phyloP scores from a whole-genome alignment of 78 protist species.

The Mastigamoeba balamuthi region DNA sequence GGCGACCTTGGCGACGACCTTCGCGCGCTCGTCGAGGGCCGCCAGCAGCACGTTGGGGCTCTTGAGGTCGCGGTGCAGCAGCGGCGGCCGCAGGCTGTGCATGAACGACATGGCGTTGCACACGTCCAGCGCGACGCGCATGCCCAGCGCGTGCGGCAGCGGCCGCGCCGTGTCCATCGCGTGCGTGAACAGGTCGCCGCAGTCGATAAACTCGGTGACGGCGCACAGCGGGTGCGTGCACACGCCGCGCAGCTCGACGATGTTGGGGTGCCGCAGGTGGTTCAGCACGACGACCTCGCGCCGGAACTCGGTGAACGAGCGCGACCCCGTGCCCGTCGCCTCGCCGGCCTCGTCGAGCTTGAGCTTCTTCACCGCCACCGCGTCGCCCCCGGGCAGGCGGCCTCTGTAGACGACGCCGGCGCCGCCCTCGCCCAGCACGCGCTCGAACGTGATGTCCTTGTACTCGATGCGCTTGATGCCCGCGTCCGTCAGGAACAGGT shows the following conservation, averaged over 20 bases:
- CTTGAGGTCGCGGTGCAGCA: constrained; percentile 45
- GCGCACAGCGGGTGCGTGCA: constrained; percentile 46
- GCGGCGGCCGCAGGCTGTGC: constrained; percentile 35
- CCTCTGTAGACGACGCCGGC: constrained; percentile 48
- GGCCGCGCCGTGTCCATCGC: constrained; percentile 1
- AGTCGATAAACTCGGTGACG: constrained; percentile 34
- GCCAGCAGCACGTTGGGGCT: constrained; percentile 41
- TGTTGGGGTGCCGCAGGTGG: constrained; percentile 36
- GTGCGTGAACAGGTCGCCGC: constrained; percentile 41
- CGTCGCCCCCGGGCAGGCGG: constrained; percentile 14
- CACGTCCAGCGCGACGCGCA: constrained; percentile 36
- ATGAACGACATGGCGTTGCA: constrained; percentile 46
- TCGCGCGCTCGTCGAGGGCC: background rate
- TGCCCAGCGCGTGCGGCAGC: constrained; percentile 16
- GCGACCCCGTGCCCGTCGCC: constrained; percentile 13
- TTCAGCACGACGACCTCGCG: constrained; percentile 48
- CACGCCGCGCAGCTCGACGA: constrained; percentile 36
- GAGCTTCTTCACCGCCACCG: constrained; percentile 46
- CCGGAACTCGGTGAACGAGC: constrained; percentile 46
- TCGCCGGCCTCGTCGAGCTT: constrained; percentile 22
- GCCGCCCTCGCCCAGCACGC: constrained; percentile 44
- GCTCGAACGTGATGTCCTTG: constrained; percentile 11
- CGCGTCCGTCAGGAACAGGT: constrained; percentile 22
- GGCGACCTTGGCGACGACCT: constrained; percentile 25
- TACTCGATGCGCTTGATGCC: constrained; percentile 18